These are phyloP conservation scores for Mycena vitilis DNA, from an alignment of 768 basidiomycete species.

Conservation along the genomic window DNA sequence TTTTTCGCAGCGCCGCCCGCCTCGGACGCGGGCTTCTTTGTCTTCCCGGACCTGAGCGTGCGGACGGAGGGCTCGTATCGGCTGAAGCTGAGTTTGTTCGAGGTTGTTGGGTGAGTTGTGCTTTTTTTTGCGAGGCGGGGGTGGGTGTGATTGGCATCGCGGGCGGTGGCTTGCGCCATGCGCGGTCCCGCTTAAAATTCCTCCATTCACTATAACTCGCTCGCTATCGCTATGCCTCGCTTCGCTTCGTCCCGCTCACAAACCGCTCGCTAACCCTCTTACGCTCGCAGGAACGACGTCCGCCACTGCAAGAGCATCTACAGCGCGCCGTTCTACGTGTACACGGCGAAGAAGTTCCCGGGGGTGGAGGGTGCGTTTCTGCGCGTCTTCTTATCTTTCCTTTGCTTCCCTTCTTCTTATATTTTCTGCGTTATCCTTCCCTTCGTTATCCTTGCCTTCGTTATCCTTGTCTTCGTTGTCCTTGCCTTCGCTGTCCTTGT, in stretches of 20 bases:
- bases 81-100: slow-evolving; percentile 78
- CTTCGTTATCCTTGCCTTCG: too few species aligned
- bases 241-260: too few species aligned
- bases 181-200: too few species aligned
- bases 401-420: too few species aligned
- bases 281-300: slow-evolving; percentile 73
- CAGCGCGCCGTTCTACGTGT: slow-evolving; percentile 92
- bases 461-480: too few species aligned
- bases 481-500: too few species aligned
- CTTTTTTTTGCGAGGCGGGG: too few species aligned
- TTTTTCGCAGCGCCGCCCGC: slow-evolving; percentile 41
- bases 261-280: slow-evolving; percentile 14
- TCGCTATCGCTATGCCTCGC: too few species aligned
- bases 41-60: slow-evolving; percentile 95
- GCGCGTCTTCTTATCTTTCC: not conserved
- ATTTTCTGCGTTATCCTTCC: too few species aligned
- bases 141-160: too few species aligned
- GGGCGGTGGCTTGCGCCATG: too few species aligned
- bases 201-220: too few species aligned
- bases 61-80: slow-evolving; percentile 93
- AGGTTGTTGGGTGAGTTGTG: slow-evolving; percentile 86
- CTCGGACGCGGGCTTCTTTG: slow-evolving; percentile 91
- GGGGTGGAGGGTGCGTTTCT: slow-evolving; percentile 86
- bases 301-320: slow-evolving; percentile 92
- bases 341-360: slow-evolving; percentile 96